phyloP scores from a whole-genome alignment of 441 rosid species.

The Brassica hybrid region DNA sequence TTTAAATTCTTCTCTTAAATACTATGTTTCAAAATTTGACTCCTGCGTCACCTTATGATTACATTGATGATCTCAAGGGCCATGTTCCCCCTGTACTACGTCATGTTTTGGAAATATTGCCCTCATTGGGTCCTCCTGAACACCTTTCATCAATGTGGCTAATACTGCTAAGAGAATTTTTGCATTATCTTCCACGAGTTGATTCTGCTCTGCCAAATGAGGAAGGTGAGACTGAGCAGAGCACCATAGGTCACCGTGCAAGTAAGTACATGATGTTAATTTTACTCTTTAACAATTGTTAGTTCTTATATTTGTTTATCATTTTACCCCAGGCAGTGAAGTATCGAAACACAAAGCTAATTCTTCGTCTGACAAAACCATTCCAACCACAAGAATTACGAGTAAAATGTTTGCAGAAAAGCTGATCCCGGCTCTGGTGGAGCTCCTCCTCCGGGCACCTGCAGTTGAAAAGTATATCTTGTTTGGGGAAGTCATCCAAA shows the following conservation, averaged over 20 bases:
- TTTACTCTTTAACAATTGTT: constrained; percentile 27
- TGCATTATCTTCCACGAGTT: constrained; percentile 81
- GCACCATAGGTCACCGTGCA: constrained; percentile 50
- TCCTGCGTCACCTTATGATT: constrained; percentile 22
- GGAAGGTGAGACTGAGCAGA: constrained; percentile 59
- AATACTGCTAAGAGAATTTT: constrained; percentile 69
- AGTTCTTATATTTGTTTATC: constrained; percentile 32
- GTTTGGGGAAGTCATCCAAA: constrained; percentile 85
- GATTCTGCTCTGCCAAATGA: constrained; percentile 54
- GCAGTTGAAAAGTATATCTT: constrained; percentile 69
- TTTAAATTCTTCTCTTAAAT: constrained; percentile 19
- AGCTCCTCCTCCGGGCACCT: constrained; percentile 80
- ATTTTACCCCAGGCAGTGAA: constrained; percentile 52
- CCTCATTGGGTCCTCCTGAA: constrained; percentile 75
- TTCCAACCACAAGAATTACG: constrained; percentile 48
- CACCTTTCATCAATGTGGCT: constrained; percentile 91
- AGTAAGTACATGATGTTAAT: constrained; percentile 46
- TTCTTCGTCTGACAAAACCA: constrained; percentile 43
- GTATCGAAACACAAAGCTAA: constrained; percentile 49
- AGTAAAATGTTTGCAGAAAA: constrained; percentile 84
- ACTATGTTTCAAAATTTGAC: constrained; percentile 23
- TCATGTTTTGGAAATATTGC: constrained; percentile 79
- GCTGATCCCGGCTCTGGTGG: constrained; percentile 81
- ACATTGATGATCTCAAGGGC: constrained; percentile 54
- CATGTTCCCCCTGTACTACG: constrained; percentile 86